Evolutionary conservation across 78 protist genomes (phyloP), one percentile per base, ranked within the genome.

Genomic region (Protostelium mycophagum): DNA sequence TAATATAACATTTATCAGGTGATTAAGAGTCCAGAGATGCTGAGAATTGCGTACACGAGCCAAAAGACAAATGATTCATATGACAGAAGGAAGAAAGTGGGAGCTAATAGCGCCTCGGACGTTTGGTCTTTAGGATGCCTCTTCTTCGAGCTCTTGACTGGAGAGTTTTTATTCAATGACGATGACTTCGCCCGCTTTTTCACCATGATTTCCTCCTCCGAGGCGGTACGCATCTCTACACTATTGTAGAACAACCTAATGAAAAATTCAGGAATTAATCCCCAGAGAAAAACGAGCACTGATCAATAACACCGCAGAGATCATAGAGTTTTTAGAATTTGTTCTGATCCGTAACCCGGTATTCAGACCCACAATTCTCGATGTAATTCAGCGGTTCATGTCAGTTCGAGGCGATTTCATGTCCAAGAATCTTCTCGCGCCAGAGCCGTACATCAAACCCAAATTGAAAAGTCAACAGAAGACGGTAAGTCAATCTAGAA

Each of bases 1-100:
- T 25, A 25, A 16, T 51, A n/a, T n/a, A n/a, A n/a, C n/a, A n/a
- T n/a, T n/a, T n/a, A n/a, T n/a, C n/a, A 51, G 73, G 73, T 89
- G 91, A 94, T 96, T 88, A 97, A 97, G 93, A 73, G 94, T 83
- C 99, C 99, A 38, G 99, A 98, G 93, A 97, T 98, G 98, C 88
- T 98, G 1, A 94, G 73, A 28, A 90, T 95, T 29, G 97, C 96
- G 0, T 91, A 86, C 37, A 88, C 92, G 0, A 86, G 88, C 1
- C 91, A 89, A 38, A 87, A 93, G 87, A 88, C 95, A 9, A 36
- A 94, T 25, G 96, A 73, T n/a, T 90, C 88, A 83, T 96, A 91
- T 38, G 97, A 96, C 84, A 37, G 96, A 38, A 37, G 98, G 38
- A 91, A 91, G 85, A 86, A 83, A 38, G 97, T 94, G 36, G 97